Evolutionary conservation across 1,139 yeast species (phyloP), one percentile per base, ranked within the genome.

Genomic region (Taphrina populina): DNA sequence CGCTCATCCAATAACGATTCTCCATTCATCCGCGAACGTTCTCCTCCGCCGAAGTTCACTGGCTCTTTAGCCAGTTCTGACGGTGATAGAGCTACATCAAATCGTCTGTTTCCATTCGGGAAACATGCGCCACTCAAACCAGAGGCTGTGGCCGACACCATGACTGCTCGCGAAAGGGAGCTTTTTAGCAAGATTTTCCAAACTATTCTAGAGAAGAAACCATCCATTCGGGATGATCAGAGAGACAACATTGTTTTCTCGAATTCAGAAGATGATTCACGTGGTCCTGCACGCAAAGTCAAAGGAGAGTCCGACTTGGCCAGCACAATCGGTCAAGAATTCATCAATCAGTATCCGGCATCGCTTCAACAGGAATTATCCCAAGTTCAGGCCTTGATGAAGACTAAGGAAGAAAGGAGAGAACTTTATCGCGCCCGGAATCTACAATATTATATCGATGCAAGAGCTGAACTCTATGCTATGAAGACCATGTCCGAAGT

Each of bases 401-500:
- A 34, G 30, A 33, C 15, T n/a, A 43, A 40, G 19, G 20, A 29
- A 21, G 61, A 58, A 30, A 35, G 49, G 10, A 21, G 29, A 40
- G 37, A 20, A 10, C 30, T 17, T 15, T 21, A 24, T 15, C 34
- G 46, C 30, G 62, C 59, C 15, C 44, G 63, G 26, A 21, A 30
- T 26, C 56, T 47, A 26, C 33, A 34, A 10, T 32, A 56, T n/a
- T 39, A 46, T 34, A 30, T 33, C 17, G 49, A 26, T 26, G 27
- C 53, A 13, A 40, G 32, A 21, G 52, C 24, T 19, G 40, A 43
- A 39, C 58, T 61, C 56, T 56, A 37, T 11, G 55, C 33, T 30
- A 60, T 58, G 44, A 51, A 27, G 35, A 59, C 43, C 19, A 58
- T 58, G 21, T 35, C 35, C 10, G 57, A 43, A 36, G 46, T 59